Evolutionary conservation across 2,329 filamentous ascomycete genomes (phyloP).

Genomic region (Lojkania enalia): DNA sequence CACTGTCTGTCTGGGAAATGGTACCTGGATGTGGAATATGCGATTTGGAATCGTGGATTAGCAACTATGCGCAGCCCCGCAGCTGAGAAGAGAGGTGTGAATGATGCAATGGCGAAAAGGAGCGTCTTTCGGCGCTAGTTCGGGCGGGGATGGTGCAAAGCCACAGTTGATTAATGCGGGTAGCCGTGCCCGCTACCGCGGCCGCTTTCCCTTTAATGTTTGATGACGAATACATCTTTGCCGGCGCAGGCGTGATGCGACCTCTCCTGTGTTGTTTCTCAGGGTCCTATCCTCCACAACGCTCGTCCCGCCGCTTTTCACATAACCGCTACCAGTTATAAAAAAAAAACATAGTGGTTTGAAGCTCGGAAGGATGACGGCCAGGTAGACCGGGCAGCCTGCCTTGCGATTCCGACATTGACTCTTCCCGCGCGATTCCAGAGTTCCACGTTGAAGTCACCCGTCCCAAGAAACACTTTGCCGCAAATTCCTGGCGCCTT

Average conservation of each 20-base stretch:
- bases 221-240: too few relatives aligned
- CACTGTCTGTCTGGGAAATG: too few relatives aligned
- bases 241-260: too few relatives aligned
- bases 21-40: conserved; percentile 2
- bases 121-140: conserved; percentile 15
- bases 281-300: too few relatives aligned
- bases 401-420: conserved; percentile 24
- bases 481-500: neutral
- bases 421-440: conserved; percentile 17
- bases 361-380: neutral
- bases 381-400: conserved; percentile 14
- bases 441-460: too few relatives aligned
- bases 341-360: neutral
- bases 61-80: conserved; percentile 35
- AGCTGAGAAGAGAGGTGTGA: conserved; percentile 17
- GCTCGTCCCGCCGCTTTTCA: too few relatives aligned
- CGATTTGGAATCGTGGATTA: conserved; percentile 33
- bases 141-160: conserved; percentile 1
- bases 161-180: neutral
- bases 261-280: too few relatives aligned
- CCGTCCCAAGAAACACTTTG: too few relatives aligned
- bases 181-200: too few relatives aligned
- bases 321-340: too few relatives aligned
- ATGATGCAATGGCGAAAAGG: conserved; percentile 38
- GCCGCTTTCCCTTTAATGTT: too few relatives aligned